Conservation (phyloP, 2,329 filamentous ascomycete species). For the Ophiocordyceps camponoti-leonardi region DNA sequence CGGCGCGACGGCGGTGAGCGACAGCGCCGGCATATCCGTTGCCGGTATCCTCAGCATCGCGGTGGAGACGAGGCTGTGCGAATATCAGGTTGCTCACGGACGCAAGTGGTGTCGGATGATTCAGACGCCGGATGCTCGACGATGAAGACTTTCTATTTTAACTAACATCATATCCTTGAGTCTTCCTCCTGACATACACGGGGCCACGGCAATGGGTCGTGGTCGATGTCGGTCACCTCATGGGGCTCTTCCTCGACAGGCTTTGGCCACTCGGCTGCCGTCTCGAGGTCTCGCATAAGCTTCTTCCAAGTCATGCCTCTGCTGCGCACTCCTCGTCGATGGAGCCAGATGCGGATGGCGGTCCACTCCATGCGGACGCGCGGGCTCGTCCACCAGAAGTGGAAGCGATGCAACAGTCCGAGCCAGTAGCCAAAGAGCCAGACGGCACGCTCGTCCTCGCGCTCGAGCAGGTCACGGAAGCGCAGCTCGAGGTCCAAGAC, state of each 20-base stretch:
- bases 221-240: background rate
- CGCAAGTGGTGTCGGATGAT: slow-evolving; percentile 54
- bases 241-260: background rate
- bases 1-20: slow-evolving; percentile 78
- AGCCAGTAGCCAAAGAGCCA: background rate
- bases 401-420: background rate
- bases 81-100: slow-evolving; percentile 69
- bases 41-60: slow-evolving; percentile 72
- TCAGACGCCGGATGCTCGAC: slow-evolving; percentile 9
- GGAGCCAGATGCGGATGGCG: background rate
- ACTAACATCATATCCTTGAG: too few species aligned
- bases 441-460: background rate
- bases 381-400: background rate
- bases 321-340: background rate
- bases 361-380: background rate
- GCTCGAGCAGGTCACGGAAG: background rate
- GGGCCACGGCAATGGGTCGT: too few species aligned
- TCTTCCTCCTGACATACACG: background rate
- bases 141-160: too few species aligned
- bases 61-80: slow-evolving; percentile 67
- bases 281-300: background rate
- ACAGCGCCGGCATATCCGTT: slow-evolving; percentile 78
- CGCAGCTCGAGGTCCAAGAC: background rate
- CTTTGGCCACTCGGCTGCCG: background rate
- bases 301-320: background rate